Evolutionary conservation across 805 yeast genomes (phyloP).

Genomic region (Dipodascopsis uninucleata): DNA sequence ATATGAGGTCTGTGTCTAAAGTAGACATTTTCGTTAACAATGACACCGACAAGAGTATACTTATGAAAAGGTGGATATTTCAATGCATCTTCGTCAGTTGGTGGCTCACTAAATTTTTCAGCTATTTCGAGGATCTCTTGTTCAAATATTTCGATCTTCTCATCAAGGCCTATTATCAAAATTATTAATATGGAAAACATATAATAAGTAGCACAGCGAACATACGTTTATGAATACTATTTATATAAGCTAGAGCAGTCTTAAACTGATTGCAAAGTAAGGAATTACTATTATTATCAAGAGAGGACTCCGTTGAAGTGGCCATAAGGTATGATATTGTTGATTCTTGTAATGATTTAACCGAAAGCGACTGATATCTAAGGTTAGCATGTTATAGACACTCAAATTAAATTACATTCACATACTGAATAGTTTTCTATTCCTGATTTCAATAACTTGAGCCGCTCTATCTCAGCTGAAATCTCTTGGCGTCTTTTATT

Average conservation of each 20-base stretch:
- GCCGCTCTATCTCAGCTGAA: background rate
- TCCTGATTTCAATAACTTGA: background rate
- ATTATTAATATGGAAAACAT: too few species aligned
- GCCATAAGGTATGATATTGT: constrained; percentile 5
- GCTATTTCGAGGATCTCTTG: constrained; percentile 8
- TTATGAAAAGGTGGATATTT: constrained; percentile 18
- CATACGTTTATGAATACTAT: too few species aligned
- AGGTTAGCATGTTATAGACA: constrained; percentile 11
- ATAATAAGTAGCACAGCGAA: too few species aligned
- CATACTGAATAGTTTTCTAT: constrained; percentile 5
- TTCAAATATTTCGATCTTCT: constrained; percentile 5
- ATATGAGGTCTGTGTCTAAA: constrained; percentile 9
- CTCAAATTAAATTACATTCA: background rate
- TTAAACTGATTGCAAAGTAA: too few species aligned
- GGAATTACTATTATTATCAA: too few species aligned
- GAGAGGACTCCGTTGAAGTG: too few species aligned
- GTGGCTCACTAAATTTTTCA: constrained; percentile 14
- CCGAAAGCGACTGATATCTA: too few species aligned
- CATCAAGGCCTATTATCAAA: constrained; percentile 10
- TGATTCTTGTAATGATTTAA: constrained; percentile 7
- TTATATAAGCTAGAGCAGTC: too few species aligned
- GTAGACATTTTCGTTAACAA: constrained; percentile 9
- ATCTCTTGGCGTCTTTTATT: background rate
- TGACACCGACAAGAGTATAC: constrained; percentile 25
- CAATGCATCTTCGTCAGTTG: constrained; percentile 10